Evolutionary conservation across 768 basidiomycete genomes (phyloP).

Genomic region (Dacryopinax primogenitus): DNA sequence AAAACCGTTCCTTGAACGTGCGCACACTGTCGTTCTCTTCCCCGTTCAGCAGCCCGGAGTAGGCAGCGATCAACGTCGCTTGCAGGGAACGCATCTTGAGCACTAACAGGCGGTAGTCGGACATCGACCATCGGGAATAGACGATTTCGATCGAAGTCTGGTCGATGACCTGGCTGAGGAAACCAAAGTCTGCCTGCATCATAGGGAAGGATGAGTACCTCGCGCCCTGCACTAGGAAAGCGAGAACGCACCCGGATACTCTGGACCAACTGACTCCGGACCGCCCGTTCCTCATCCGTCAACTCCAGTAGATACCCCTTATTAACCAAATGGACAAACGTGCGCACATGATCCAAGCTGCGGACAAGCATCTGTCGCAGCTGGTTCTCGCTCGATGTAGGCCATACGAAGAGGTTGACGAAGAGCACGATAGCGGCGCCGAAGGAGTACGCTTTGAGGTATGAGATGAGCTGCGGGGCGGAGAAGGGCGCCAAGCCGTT

Average conservation of each 20-base stretch:
- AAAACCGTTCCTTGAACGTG: constrained; percentile 17
- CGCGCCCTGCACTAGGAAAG: too few species aligned
- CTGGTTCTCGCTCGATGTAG: constrained; percentile 23
- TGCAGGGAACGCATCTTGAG: constrained; percentile 19
- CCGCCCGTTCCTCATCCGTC: constrained; percentile 22
- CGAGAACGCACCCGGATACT: constrained; percentile 18
- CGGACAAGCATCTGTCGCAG: constrained; percentile 22
- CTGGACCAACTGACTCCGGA: constrained; percentile 21
- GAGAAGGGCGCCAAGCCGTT: too few species aligned
- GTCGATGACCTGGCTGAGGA: constrained; percentile 20
- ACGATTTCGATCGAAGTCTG: constrained; percentile 24
- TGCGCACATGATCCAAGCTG: constrained; percentile 22
- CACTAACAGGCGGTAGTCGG: constrained; percentile 16
- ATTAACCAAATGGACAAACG: constrained; percentile 14
- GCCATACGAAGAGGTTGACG: constrained; percentile 24
- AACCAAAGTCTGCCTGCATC: constrained; percentile 24
- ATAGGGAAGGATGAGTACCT: constrained; percentile 10
- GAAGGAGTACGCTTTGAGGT: neutral
- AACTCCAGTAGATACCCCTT: constrained; percentile 22
- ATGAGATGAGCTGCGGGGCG: neutral
- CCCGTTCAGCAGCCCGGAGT: constrained; percentile 17
- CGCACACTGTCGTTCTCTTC: constrained; percentile 18
- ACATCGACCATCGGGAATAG: constrained; percentile 22
- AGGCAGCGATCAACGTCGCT: constrained; percentile 19
- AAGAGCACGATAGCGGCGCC: constrained; percentile 21